phyloP scores from a whole-genome alignment of 345 rosid species.

The Angophora floribunda region DNA sequence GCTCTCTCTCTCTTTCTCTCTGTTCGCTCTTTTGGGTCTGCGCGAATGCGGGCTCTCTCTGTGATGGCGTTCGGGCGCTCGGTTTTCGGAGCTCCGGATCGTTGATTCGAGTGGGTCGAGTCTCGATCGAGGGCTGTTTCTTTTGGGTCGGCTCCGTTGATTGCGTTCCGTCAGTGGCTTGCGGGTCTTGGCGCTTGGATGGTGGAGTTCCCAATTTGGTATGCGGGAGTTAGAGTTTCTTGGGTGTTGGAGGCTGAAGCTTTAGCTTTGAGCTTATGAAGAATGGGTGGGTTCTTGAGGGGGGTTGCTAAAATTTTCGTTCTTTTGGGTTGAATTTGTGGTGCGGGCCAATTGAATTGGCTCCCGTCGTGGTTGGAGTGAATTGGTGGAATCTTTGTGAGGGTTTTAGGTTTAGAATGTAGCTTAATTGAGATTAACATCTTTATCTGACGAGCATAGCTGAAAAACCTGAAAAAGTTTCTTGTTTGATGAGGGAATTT shows the following conservation, averaged over 20 bases:
- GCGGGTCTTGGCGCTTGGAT: neutral
- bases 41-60: neutral
- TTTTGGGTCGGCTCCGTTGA: neutral
- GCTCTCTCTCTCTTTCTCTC: neutral
- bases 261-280: neutral
- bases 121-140: neutral
- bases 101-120: neutral
- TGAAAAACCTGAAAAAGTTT: neutral
- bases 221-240: neutral
- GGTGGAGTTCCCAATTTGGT: neutral
- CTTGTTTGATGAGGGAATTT: constrained; percentile 21
- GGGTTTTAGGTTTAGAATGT: neutral
- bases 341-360: neutral
- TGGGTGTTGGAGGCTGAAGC: neutral
- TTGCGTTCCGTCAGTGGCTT: neutral
- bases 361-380: neutral
- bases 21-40: neutral
- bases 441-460: neutral
- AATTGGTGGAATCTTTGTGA: neutral
- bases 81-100: neutral
- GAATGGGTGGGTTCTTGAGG: neutral
- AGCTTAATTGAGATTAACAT: neutral
- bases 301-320: neutral
- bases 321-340: neutral
- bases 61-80: neutral